Base-by-base conservation (phyloP, 345 rosid species). In the Fremontodendron californicum region DNA sequence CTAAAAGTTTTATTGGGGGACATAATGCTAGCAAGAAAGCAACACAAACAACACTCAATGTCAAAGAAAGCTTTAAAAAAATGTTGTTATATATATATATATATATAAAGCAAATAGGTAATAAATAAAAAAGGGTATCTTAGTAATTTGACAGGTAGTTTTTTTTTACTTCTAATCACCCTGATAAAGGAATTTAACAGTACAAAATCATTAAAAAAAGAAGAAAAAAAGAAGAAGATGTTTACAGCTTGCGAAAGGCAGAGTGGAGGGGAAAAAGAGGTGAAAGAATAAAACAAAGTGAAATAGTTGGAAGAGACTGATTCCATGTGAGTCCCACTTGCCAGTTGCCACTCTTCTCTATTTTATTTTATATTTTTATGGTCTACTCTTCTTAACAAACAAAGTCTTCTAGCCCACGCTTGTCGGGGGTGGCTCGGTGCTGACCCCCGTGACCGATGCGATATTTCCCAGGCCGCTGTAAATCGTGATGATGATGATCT, bases 291-390 rank as follows among this genome's bases (percentile, higher is more conserved):
- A 77, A 77, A 70, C 81, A 48, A 73, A 51, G 16, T 19, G 31
- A 42, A 60, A 71, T 12, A 31, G 69, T 18, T 3, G 55, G 35
- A 43, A 33, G 48, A 68, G 64, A 60, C 27, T 63, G 78, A 82
- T 80, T 71, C 77, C 85, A 85, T 45, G 81, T 72, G 85, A 80
- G 84, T 25, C 85, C 82, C 85, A 68, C 87, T 10, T 33, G 15
- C 27, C 77, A 12, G 15, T 43, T 2, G 15, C 51, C 45, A 33
- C 35, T 33, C 35, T 3, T 49, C 18, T 49, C 15, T 16, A 4
- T 1, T 18, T 51, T 51, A 51, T 51, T 51, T 18, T 51, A 51
- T 51, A 18, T 3, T 48, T 15, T 12, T 19, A 5, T 18, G 21
- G 6, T 52, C 4, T 33, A 1, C 35, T 52, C 4, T 33, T 33